Conservation (phyloP, 768 basidiomycete species). For the Tricholoma saponaceum region DNA sequence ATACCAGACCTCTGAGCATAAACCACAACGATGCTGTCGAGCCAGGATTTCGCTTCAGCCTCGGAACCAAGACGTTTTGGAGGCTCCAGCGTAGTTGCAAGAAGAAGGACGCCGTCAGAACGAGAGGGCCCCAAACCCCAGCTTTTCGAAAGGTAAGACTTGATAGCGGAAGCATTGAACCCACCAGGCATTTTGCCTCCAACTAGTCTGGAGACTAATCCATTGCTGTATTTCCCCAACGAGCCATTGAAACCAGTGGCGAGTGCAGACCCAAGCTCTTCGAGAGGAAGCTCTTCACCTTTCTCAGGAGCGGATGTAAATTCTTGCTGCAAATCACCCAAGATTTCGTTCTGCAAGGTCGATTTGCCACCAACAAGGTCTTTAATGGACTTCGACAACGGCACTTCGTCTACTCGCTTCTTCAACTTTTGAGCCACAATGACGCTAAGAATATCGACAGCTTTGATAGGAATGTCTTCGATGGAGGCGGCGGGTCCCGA, state of each 20-base stretch:
- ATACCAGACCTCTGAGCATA: slow-evolving; percentile 93
- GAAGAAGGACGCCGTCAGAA: slow-evolving; percentile 84
- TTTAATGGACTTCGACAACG: slow-evolving; percentile 92
- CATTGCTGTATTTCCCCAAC: slow-evolving; percentile 90
- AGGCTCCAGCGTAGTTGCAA: slow-evolving; percentile 91
- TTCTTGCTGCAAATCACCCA: slow-evolving; percentile 95
- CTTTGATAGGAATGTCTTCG: slow-evolving; percentile 90
- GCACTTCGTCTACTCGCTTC: slow-evolving; percentile 88
- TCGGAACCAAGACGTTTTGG: slow-evolving; percentile 91
- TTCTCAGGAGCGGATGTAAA: slow-evolving; percentile 96
- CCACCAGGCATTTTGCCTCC: slow-evolving; percentile 99
- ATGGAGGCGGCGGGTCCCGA: slow-evolving; percentile 68
- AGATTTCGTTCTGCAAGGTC: slow-evolving; percentile 96
- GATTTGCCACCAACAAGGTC: slow-evolving; percentile 99
- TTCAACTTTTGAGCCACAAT: slow-evolving; percentile 98
- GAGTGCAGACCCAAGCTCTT: slow-evolving; percentile 89
- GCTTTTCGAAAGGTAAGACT: slow-evolving; percentile 81
- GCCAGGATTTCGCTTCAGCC: slow-evolving; percentile 89
- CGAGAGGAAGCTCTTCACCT: slow-evolving; percentile 94
- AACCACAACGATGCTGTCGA: slow-evolving; percentile 76
- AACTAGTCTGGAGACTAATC: slow-evolving; percentile 86
- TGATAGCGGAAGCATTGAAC: slow-evolving; percentile 91
- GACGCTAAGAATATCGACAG: slow-evolving; percentile 78
- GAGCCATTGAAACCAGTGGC: slow-evolving; percentile 76
- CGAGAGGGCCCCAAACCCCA: slow-evolving; percentile 95